Evolutionary conservation across 768 basidiomycete species (phyloP).

Genomic region (Chalciporus pseudorubinellus): DNA sequence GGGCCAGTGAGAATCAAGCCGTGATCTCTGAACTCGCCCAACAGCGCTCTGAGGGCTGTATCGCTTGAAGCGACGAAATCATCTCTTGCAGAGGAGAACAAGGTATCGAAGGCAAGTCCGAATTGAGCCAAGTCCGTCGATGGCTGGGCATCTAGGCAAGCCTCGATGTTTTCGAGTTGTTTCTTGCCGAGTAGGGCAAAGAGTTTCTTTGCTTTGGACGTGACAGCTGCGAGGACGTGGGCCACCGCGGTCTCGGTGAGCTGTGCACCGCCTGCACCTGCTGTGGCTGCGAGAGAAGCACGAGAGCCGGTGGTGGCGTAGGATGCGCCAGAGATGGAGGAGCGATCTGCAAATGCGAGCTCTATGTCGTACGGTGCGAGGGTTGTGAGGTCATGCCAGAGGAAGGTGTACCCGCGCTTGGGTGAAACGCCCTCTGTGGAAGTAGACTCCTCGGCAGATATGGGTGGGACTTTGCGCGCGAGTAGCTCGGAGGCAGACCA

Average conservation of each 20-base stretch:
- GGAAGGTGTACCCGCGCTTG: slow-evolving; percentile 62
- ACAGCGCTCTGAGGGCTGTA: slow-evolving; percentile 72
- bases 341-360: slow-evolving; percentile 62
- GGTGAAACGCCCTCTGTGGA: slow-evolving; percentile 10
- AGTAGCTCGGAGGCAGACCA: slow-evolving; percentile 71
- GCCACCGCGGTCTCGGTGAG: slow-evolving; percentile 76
- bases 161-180: slow-evolving; percentile 60
- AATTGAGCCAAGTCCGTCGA: slow-evolving; percentile 39
- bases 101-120: slow-evolving; percentile 60
- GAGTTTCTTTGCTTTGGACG: slow-evolving; percentile 79
- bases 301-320: slow-evolving; percentile 33
- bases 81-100: slow-evolving; percentile 74
- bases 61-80: slow-evolving; percentile 90
- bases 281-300: slow-evolving; percentile 23
- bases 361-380: slow-evolving; percentile 81
- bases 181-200: slow-evolving; percentile 67
- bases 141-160: slow-evolving; percentile 8
- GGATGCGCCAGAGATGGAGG: slow-evolving; percentile 53
- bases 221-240: slow-evolving; percentile 85
- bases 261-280: slow-evolving; percentile 34
- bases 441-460: not conserved
- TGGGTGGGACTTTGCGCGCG: slow-evolving; percentile 42
- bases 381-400: slow-evolving; percentile 91
- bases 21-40: slow-evolving; percentile 93
- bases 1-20: slow-evolving; percentile 60